Evolutionary conservation across 1,284 basidiomycete genomes (phyloP).

Genomic region (Tilletiopsis washingtonensis): DNA sequence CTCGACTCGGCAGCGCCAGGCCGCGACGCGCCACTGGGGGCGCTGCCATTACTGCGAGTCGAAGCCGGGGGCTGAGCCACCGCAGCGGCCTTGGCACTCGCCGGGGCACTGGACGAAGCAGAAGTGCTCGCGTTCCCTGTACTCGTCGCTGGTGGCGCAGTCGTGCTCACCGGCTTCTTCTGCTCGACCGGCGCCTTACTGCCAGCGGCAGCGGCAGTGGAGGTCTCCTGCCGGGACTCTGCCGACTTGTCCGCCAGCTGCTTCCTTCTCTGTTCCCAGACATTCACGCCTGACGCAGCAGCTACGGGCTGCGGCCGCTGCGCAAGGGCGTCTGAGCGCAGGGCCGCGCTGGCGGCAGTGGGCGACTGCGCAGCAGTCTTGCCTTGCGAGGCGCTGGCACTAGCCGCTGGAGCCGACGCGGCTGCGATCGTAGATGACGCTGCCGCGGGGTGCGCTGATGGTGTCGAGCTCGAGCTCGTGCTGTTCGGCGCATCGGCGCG

Average conservation of each 20-base stretch:
- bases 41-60: too few species aligned
- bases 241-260: slow-evolving; percentile 22
- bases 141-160: background rate
- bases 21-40: too few species aligned
- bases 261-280: slow-evolving; percentile 30
- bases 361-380: background rate
- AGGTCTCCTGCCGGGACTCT: slow-evolving; percentile 6
- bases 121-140: background rate
- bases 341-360: background rate
- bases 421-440: background rate
- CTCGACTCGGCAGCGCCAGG: too few species aligned
- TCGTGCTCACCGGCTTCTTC: background rate
- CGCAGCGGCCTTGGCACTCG: too few species aligned
- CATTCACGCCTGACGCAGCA: slow-evolving; percentile 14
- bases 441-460: background rate
- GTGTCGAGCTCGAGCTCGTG: too few species aligned
- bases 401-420: background rate
- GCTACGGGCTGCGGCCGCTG: background rate
- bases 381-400: background rate
- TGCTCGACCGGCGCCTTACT: too few species aligned
- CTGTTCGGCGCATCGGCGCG: too few species aligned
- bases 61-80: too few species aligned
- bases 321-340: background rate
- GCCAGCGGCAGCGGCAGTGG: background rate
- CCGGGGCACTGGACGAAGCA: too few species aligned